Base-by-base conservation (phyloP, 2,329 filamentous ascomycete genomes). In the Aspergillus uvarum region DNA sequence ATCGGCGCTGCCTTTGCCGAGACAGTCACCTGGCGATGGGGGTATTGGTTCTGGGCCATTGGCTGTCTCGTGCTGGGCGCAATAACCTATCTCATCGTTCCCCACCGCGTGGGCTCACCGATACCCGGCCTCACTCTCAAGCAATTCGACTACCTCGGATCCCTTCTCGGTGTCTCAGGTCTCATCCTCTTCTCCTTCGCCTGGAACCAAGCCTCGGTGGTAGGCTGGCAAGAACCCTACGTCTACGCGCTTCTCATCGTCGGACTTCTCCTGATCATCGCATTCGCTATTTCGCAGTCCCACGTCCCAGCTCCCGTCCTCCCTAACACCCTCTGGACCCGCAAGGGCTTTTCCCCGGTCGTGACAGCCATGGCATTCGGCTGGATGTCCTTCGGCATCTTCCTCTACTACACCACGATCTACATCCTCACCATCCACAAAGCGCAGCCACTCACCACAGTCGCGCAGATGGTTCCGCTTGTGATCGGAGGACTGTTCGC, bases 21-120 rank as follows among this genome's bases (percentile, higher is more conserved):
- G 54, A 66, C 77, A 1, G 70, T 73, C 6, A 83, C 80, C 79
- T 84, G 82, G 82, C 80, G 80, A 1, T 84, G 81, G 81, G 71
- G 77, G 0, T 84, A 77, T 68, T 84, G 78, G 78, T 69, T 76
- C 11, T 73, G 77, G 51, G 77, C 75, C 2, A 77, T 82, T 29
- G 71, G 74, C 4, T 72, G 77, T 24, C 62, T 76, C 10, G 50
- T 75, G 14, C 65, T 79, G 35, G 74, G 76, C 10, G 61, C 72
- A 11, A 58, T 55, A 3, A 64, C 21, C 50, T 76, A 14, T 69
- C 78, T 56, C 68, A 79, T 52, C 76, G 83, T 38, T 79, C 82
- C 49, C 58, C 68, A 59, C 29, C 47, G 59, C 24, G 54, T 61
- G 38, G 57, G 56, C 14, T 58, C 49, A 11, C 54, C 59, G 1